Evolutionary conservation across 108 stramenopile genomes (phyloP), one percentile per base, ranked within the genome.

Genomic region (Skeletonema tropicum): DNA sequence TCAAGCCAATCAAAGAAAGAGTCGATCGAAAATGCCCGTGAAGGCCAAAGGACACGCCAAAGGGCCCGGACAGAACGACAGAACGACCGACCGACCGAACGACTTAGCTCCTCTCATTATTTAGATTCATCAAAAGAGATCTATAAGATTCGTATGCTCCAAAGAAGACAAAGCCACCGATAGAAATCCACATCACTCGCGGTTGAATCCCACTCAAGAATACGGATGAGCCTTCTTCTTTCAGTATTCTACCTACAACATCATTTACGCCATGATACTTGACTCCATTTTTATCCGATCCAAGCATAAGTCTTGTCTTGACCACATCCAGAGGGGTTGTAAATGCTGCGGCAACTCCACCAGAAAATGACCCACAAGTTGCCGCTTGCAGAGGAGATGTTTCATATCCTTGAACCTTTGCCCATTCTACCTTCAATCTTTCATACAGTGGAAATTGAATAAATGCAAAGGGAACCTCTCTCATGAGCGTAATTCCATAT

Each of bases 81-180:
- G n/a, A n/a, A n/a, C n/a, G n/a, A n/a, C n/a, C n/a, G n/a, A n/a
- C n/a, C n/a, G n/a, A n/a, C n/a, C n/a, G n/a, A n/a, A n/a, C n/a
- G n/a, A n/a, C n/a, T n/a, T n/a, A n/a, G n/a, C n/a, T n/a, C n/a
- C n/a, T n/a, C n/a, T n/a, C n/a, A n/a, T n/a, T n/a, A n/a, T n/a
- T n/a, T n/a, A n/a, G n/a, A n/a, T n/a, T 19, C 48, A 49, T 49
- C 48, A 49, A 49, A 10, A 49, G 19, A 19, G 48, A 49, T 49
- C 48, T 49, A 49, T 49, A 49, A 64, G 67, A 64, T 80, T 48
- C 83, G 33, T 19, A 79, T 61, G 97, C 96, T 5, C 98, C 98
- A 77, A 99, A 98, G 76, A 98, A 99, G 38, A 99, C 94, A 86
- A 98, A 97, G 10, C 99, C 99, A 30, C 99, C 99, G 31, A 99